These are phyloP conservation scores for Penicillium griseofulvum DNA, from an alignment of 2,329 filamentous ascomycete genomes.

Conservation along the genomic window DNA sequence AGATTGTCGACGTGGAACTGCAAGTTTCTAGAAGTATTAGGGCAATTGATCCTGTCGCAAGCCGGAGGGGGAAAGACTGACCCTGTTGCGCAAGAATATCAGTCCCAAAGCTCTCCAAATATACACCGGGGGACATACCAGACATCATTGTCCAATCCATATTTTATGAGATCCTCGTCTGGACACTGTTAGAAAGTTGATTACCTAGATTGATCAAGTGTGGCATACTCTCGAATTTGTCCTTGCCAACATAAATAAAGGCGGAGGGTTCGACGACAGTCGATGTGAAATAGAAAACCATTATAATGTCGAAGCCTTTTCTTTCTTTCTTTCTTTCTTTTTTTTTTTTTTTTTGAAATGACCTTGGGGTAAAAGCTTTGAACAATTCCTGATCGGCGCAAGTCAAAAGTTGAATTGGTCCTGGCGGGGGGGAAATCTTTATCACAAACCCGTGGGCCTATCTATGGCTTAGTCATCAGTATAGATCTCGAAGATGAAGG, in stretches of 20 bases:
- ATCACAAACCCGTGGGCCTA: too few relatives aligned
- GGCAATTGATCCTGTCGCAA: background rate
- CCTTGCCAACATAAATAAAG: conserved; percentile 94
- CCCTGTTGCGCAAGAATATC: conserved; percentile 25
- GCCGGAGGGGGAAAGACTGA: conserved; percentile 21
- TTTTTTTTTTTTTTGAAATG: background rate
- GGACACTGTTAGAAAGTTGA: conserved; percentile 1
- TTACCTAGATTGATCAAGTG: conserved; percentile 2
- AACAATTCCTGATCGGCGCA: background rate
- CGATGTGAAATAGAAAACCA: conserved; percentile 97
- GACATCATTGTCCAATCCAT: conserved; percentile 91
- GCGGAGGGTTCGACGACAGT: conserved; percentile 77
- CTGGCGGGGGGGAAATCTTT: conserved; percentile 3
- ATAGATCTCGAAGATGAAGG: background rate
- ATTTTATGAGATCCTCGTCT: conserved; percentile 94
- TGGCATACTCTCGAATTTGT: conserved; percentile 91
- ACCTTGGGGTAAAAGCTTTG: background rate
- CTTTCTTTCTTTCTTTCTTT: background rate
- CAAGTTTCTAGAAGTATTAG: conserved; percentile 9
- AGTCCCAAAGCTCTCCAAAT: background rate
- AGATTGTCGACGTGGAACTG: conserved; percentile 98
- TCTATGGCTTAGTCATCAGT: background rate
- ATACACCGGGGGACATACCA: conserved; percentile 57
- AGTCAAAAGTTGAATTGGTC: background rate
- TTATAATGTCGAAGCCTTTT: conserved; percentile 33